Base-by-base conservation (phyloP, 2,329 filamentous ascomycete species). In the Chaetomium sp. region DNA sequence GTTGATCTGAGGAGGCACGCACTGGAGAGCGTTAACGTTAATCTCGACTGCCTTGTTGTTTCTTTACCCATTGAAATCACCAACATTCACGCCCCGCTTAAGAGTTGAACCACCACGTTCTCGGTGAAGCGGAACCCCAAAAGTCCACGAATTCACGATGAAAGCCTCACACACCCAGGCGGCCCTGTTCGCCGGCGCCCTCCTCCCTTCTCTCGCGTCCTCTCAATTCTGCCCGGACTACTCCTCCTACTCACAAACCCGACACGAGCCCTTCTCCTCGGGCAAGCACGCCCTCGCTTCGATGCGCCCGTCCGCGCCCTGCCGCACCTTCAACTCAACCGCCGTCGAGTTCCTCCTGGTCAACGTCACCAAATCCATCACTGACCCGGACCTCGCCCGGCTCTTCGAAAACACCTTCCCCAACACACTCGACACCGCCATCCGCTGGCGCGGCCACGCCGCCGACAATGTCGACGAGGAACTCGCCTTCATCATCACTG, bases 311-410 rank as follows among this genome's bases (percentile, higher is more conserved):
- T 79, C 79, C 1, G 74, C 79, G 51, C 79, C 81, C 64, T 96
- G 91, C 69, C 86, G 91, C 51, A 95, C 89, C 1, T 95, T 94
- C 74, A 81, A 82, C 59, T 88, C 89, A 2, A 79, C 84, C 2
- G 78, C 84, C 6, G 88, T 95, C 4, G 92, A 96, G 68, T 74
- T 84, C 53, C 80, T 88, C 44, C 89, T 96, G 56, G 71, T 80
- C 32, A 77, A 86, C 59, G 81, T 95, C 76, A 84, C 83, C 41
- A 72, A 75, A 34, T 77, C 80, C 49, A 84, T 96, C 66, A 75
- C 82, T 43, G 91, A 96, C 68, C 87, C 88, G 40, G 88, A 91
- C 67, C 76, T 91, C 19, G 84, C 79, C 67, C 78, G 85, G 3
- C 74, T 91, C 9, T 91, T 91, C 65, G 72, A 83, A 62, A 91